Evolutionary conservation across 345 rosid genomes (phyloP), one percentile per base, ranked within the genome.

Genomic region (Brassica carinata): DNA sequence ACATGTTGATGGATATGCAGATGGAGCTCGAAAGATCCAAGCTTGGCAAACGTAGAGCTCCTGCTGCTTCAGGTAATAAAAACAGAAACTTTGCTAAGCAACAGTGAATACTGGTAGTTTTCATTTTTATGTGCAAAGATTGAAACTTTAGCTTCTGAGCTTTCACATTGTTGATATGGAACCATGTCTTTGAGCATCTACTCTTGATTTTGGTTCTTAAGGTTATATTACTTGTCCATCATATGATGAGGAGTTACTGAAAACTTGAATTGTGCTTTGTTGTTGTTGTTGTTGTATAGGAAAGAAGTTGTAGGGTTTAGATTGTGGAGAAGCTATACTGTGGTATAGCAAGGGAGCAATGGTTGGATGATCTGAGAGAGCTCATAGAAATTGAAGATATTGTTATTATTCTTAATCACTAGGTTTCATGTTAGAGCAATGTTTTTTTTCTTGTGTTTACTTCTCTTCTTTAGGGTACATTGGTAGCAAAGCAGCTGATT

Each of bases 1-100:
- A 88, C 53, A 87, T 92, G 87, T 84, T 92, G 63, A 85, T 89
- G 27, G 94, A 86, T 75, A 84, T 92, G 58, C 94, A 89, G 71
- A 53, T 89, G 84, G 89, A 89, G 85, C 88, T 90, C 15, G 87
- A 87, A 78, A 89, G 87, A 80, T 85, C 83, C 1, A 92, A 84
- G 73, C 83, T 75, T 40, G 75, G 75, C 8, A 86, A 80, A 77
- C 77, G 68, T n/a, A 68, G 73, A 59, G 53, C n/a, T n/a, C n/a
- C 78, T 69, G 74, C 11, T 59, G 86, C 86, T 85, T 55, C 11
- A 38, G 43, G 43, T 38, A 38, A 38, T n/a, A 68, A 59, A 59
- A 18, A 17, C 18, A 17, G 0, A 14, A 13, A 29, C 36, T 48
- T 17, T 72, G 17, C 31, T 59, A 8, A 15, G 68, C 48, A 1